Base-by-base conservation (phyloP, 2,329 filamentous ascomycete genomes). In the Lasiodiplodia gonubiensis region DNA sequence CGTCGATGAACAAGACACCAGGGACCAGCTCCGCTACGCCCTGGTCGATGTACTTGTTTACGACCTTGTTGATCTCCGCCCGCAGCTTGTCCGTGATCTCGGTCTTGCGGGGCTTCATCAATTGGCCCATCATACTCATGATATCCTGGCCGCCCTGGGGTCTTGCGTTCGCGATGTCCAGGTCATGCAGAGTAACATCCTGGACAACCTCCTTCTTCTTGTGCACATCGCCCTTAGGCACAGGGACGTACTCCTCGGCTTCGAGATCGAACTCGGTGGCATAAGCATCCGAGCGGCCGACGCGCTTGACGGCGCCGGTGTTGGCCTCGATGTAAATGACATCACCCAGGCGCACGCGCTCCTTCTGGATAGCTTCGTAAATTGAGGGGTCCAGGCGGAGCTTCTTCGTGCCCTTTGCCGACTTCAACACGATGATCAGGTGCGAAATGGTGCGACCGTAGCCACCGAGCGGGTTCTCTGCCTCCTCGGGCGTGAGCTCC, bases 121-220 rank as follows among this genome's bases (percentile, higher is more conserved):
- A 83, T 81, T 99, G 95, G 74, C 95, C 95, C 94, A 99, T 98
- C 95, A 99, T 98, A 84, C 94, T 97, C 94, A 99, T 98, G 72
- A 99, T 97, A 80, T 99, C 95, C 84, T 99, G 95, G 53, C 95
- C 95, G 64, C 95, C 95, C 83, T 98, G 93, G 4, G 95, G 95
- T 74, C 94, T 86, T 16, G 95, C 92, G 76, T 99, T 99, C 71
- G 95, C 95, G 70, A 98, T 91, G 76, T 99, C 95, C 67, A 99
- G 85, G 77, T 99, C 95, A 80, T 99, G 95, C 71, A 99, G 86
- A 54, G 95, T 97, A 70, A 99, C 95, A 76, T 99, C 95, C 80
- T 99, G 95, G 42, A 99, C 95, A 73, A 99, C 97, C 82, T 99
- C 95, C 85, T 99, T 99, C 89, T 97, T 98, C 88, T 99, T 99